Evolutionary conservation across 2,329 filamentous ascomycete genomes (phyloP), one percentile per base, ranked within the genome.

Genomic region (Pseudogymnoascus sp.): DNA sequence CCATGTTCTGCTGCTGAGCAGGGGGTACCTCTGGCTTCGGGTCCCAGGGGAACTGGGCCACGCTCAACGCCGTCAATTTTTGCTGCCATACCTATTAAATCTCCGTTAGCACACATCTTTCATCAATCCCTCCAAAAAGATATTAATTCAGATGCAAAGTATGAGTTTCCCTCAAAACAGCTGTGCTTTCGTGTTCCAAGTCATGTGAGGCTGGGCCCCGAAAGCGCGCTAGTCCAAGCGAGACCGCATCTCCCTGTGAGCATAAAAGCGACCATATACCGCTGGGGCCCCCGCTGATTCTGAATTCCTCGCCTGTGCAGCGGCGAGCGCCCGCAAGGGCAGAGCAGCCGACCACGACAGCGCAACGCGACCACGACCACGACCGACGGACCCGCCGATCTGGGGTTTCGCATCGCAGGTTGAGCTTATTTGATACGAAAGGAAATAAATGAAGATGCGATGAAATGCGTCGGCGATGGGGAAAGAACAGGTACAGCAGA

Each of bases 41-140:
- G 71, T 99, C 94, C 94, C 94, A 99, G 9, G 94, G 92, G 72
- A 97, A 96, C 61, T 83, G 79, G 62, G 94, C 94, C 63, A 97
- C 87, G 65, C 88, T 84, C 65, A 95, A 84, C 66, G 85, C 84
- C 1, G 92, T 88, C 34, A 99, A 81, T 74, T 95, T 96, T 68
- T 86, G 81, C 78, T 97, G 92, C 94, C 94, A 99, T 76, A 86
- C 89, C 92, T 97, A 71, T 63, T 35, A 35, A 59, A 41, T 34
- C 55, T 56, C 18, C 59, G 58, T 70, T 64, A 68, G 69, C 67
- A 61, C 66, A 65, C 60, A 60, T 60, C 37, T 52, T 56, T 61
- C 56, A 59, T 26, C 9, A 60, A 63, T 61, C 18, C 23, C 18
- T 19, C 35, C 59, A 19, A 23, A 28, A 48, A 57, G 2, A 52